Evolutionary conservation across 1,139 yeast genomes (phyloP).

Genomic region (Hansenula sp.): DNA sequence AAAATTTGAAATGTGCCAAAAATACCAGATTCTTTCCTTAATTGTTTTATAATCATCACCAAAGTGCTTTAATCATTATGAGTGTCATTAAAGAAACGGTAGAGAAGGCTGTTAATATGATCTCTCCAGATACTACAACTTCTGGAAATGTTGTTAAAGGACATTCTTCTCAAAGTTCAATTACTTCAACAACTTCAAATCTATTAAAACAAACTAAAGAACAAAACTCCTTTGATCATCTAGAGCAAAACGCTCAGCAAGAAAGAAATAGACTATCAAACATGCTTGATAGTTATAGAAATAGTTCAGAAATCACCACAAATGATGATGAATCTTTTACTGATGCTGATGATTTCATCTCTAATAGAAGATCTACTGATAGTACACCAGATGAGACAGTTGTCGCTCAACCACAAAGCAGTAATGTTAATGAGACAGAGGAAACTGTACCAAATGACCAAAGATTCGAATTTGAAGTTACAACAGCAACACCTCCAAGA

Average conservation of each 20-base stretch:
- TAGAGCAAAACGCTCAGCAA: slow-evolving; percentile 6
- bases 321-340: slow-evolving; percentile 15
- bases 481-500: neutral
- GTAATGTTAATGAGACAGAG: too few relatives aligned
- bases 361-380: slow-evolving; percentile 9
- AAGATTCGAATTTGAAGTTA: slow-evolving; percentile 1
- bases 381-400: neutral
- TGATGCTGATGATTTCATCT: slow-evolving; percentile 23
- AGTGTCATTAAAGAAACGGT: neutral
- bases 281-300: slow-evolving; percentile 9
- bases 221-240: slow-evolving; percentile 2
- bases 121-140: neutral
- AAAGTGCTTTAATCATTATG: neutral
- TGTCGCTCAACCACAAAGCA: neutral
- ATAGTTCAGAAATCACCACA: neutral
- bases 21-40: too few relatives aligned
- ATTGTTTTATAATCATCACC: too few relatives aligned
- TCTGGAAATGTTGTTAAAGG: neutral
- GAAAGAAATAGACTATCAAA: slow-evolving; percentile 10
- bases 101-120: neutral
- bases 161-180: slow-evolving; percentile 2
- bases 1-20: neutral
- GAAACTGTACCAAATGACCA: neutral
- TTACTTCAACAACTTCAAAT: slow-evolving; percentile 10
- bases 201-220: slow-evolving; percentile 7